These are phyloP conservation scores for Cladophialophora yegresii DNA, from an alignment of 2,329 filamentous ascomycete species.

Conservation along the genomic window DNA sequence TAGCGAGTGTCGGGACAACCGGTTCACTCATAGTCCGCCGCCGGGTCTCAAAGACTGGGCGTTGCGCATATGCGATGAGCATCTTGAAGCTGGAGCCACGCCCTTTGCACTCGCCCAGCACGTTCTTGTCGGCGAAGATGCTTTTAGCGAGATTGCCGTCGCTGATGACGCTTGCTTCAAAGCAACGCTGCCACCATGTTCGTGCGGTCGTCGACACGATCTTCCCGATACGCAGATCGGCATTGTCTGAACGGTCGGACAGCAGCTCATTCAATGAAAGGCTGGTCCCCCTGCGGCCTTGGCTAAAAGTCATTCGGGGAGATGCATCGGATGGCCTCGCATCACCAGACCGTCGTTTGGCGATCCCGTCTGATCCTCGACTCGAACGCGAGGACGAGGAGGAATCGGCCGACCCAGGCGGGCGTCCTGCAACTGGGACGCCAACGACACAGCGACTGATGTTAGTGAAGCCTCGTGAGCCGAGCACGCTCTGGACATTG, in stretches of 20 bases:
- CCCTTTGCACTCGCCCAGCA: constrained; percentile 83
- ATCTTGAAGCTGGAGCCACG: constrained; percentile 85
- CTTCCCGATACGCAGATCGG: constrained; percentile 83
- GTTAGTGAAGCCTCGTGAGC: constrained; percentile 51
- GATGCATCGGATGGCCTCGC: constrained; percentile 23
- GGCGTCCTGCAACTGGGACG: constrained; percentile 51
- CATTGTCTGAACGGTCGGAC: constrained; percentile 66
- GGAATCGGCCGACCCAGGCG: constrained; percentile 47
- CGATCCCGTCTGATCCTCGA: constrained; percentile 40
- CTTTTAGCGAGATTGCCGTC: constrained; percentile 57
- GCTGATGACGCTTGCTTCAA: constrained; percentile 67
- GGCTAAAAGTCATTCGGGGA: constrained; percentile 31
- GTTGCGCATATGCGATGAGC: constrained; percentile 86
- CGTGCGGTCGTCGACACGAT: constrained; percentile 89
- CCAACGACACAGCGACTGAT: constrained; percentile 54
- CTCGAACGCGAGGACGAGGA: constrained; percentile 39
- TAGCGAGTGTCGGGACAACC: constrained; percentile 29
- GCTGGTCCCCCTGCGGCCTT: constrained; percentile 40
- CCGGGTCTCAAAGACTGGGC: constrained; percentile 56
- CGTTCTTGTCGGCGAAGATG: constrained; percentile 75
- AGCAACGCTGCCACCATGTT: constrained; percentile 96
- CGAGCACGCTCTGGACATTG: constrained; percentile 51
- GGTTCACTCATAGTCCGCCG: constrained; percentile 48
- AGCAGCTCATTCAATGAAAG: constrained; percentile 68
- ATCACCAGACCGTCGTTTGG: constrained; percentile 38